Conservation (phyloP, 192 early-diverging fungal species). For the Tieghemiomyces parasiticus region DNA sequence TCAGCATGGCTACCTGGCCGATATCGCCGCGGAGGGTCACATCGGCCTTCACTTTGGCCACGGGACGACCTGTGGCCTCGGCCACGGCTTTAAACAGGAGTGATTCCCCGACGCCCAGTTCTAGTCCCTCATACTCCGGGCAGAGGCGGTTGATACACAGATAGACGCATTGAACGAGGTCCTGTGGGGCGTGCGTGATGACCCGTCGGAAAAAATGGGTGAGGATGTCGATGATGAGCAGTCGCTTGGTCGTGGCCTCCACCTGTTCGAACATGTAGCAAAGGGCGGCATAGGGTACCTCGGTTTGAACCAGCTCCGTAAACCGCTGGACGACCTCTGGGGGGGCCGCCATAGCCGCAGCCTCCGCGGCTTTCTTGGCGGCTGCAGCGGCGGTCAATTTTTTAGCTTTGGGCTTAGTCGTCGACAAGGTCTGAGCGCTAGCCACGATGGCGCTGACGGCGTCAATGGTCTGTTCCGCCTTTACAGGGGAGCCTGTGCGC, state of each 20-base stretch:
- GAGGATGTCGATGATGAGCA: constrained; percentile 52
- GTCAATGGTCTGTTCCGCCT: too few species aligned
- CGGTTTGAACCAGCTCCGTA: background rate
- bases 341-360: constrained; percentile 4
- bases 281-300: constrained; percentile 58
- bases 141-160: constrained; percentile 81
- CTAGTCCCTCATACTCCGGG: constrained; percentile 93
- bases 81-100: constrained; percentile 89
- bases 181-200: constrained; percentile 45
- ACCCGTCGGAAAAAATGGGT: constrained; percentile 53
- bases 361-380: constrained; percentile 15
- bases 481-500: too few species aligned
- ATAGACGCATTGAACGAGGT: constrained; percentile 64
- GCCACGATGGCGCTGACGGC: too few species aligned
- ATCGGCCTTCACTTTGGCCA: constrained; percentile 64
- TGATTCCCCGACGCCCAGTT: constrained; percentile 91
- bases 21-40: constrained; percentile 70
- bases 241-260: constrained; percentile 78
- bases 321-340: background rate
- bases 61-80: constrained; percentile 63
- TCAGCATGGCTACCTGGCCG: constrained; percentile 76
- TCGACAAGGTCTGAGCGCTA: too few species aligned
- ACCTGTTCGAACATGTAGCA: constrained; percentile 84
- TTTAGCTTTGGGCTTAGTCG: background rate
- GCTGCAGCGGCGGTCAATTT: constrained; percentile 10